Percentiles rank a stretch among this genome's conserved stretches.
These are phyloP conservation scores for Lophiotrema nucula DNA, from an alignment of 495 filamentous ascomycete genomes.

Conservation along the genomic window DNA sequence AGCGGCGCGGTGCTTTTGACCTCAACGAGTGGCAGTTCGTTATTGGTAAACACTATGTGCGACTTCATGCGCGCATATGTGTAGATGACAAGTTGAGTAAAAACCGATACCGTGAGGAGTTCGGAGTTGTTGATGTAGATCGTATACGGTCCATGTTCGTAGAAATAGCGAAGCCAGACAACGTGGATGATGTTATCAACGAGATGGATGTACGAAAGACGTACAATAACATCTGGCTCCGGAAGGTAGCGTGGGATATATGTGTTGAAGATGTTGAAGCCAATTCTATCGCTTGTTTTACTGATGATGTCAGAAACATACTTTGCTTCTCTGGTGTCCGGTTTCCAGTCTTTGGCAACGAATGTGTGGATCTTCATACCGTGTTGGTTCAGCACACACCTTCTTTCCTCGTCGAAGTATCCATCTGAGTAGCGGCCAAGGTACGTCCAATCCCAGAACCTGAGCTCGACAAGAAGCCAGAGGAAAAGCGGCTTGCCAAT, in stretches of 20 bases:
- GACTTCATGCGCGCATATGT: neutral
- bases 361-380: neutral
- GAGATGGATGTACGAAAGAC: slow-evolving; percentile 10
- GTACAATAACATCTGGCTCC: neutral
- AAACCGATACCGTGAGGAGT: neutral
- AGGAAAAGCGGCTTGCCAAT: neutral
- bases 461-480: neutral
- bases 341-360: neutral
- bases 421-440: slow-evolving; percentile 5
- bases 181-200: slow-evolving; percentile 16
- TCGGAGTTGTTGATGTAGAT: slow-evolving; percentile 10
- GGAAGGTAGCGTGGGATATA: neutral
- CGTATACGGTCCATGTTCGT: slow-evolving; percentile 2
- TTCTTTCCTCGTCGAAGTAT: slow-evolving; percentile 5
- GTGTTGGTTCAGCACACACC: neutral
- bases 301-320: neutral
- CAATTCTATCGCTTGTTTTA: too few relatives aligned
- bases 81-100: neutral
- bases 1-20: too few relatives aligned
- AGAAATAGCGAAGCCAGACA: slow-evolving; percentile 14
- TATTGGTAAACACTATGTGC: neutral
- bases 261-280: too few relatives aligned
- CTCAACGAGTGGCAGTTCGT: too few relatives aligned
- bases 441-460: slow-evolving; percentile 6
- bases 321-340: too few relatives aligned